A percentile compares a stretch with the other conserved stretches of the same genome.
Conservation (phyloP, 2,329 filamentous ascomycete species). For the Ophiostoma angusticollis region DNA sequence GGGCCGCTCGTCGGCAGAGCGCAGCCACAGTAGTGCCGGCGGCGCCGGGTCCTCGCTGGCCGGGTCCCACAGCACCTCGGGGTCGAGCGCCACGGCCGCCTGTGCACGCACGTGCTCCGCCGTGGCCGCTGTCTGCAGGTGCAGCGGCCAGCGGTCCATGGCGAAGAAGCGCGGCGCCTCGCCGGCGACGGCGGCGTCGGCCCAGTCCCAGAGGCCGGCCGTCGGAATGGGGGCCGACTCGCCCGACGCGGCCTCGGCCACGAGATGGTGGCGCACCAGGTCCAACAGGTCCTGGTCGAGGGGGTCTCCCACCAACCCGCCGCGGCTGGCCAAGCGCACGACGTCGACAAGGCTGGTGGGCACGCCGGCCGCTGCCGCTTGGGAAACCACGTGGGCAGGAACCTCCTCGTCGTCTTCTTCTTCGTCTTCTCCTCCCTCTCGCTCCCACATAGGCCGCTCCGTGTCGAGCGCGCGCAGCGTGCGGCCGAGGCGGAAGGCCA, state of each 20-base stretch:
- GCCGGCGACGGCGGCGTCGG: slow-evolving; percentile 15
- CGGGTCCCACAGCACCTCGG: slow-evolving; percentile 18
- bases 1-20: slow-evolving; percentile 11
- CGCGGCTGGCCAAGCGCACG: slow-evolving; percentile 21
- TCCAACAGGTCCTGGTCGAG: slow-evolving; percentile 11
- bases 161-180: slow-evolving; percentile 27
- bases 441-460: slow-evolving; percentile 1
- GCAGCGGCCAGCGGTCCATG: slow-evolving; percentile 35
- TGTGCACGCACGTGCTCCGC: slow-evolving; percentile 10
- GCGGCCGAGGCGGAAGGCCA: slow-evolving; percentile 19
- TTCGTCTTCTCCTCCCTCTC: background rate
- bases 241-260: slow-evolving; percentile 32
- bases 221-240: slow-evolving; percentile 25
- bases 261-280: slow-evolving; percentile 26
- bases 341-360: slow-evolving; percentile 18
- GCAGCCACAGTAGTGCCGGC: slow-evolving; percentile 13
- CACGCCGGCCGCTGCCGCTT: slow-evolving; percentile 2
- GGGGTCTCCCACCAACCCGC: slow-evolving; percentile 1
- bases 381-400: slow-evolving; percentile 5
- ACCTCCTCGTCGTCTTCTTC: background rate
- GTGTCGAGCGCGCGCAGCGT: slow-evolving; percentile 15
- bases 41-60: slow-evolving; percentile 17
- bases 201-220: slow-evolving; percentile 25
- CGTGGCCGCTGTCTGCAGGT: slow-evolving; percentile 23
- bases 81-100: slow-evolving; percentile 9